Evolutionary conservation across 2,329 filamentous ascomycete species (phyloP).

Genomic region (Uncinocarpus reesii): DNA sequence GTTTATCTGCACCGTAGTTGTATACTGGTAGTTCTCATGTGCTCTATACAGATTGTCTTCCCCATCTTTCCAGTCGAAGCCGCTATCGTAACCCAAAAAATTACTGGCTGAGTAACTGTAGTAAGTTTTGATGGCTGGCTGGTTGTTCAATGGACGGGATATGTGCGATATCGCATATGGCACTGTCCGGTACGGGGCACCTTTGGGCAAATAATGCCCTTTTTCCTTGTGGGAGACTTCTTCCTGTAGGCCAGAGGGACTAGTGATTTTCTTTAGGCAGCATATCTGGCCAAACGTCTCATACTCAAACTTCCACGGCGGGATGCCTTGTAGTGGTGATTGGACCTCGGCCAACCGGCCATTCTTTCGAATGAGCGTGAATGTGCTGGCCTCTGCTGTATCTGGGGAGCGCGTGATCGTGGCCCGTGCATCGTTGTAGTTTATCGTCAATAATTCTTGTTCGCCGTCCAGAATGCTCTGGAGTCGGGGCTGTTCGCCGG

Average conservation of each 20-base stretch:
- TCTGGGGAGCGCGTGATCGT: background rate
- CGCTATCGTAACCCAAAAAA: constrained; percentile 5
- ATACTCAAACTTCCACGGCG: background rate
- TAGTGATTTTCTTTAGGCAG: background rate
- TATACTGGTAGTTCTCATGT: constrained; percentile 5
- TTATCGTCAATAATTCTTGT: background rate
- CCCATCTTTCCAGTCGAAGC: constrained; percentile 6
- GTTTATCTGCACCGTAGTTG: background rate
- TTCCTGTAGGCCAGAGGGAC: background rate
- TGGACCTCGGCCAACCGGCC: background rate
- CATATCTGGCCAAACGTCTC: background rate
- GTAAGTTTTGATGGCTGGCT: constrained; percentile 1
- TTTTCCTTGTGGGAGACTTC: background rate
- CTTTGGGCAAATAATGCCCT: background rate
- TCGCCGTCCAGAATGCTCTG: background rate
- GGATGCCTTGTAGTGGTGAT: background rate
- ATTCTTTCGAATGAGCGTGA: background rate
- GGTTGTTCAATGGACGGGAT: background rate
- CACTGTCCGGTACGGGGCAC: constrained; percentile 1
- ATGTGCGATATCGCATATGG: constrained; percentile 1
- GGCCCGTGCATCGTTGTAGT: background rate
- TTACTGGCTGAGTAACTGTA: constrained; percentile 7
- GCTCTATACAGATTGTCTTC: constrained; percentile 9
- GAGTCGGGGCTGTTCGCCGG: constrained; percentile 5
- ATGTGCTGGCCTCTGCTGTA: background rate